A percentile compares a stretch with the other conserved stretches of the same genome.
These are phyloP conservation scores for Nepenthes alata DNA, from an alignment of 179 eudicot species.

Conservation along the genomic window DNA sequence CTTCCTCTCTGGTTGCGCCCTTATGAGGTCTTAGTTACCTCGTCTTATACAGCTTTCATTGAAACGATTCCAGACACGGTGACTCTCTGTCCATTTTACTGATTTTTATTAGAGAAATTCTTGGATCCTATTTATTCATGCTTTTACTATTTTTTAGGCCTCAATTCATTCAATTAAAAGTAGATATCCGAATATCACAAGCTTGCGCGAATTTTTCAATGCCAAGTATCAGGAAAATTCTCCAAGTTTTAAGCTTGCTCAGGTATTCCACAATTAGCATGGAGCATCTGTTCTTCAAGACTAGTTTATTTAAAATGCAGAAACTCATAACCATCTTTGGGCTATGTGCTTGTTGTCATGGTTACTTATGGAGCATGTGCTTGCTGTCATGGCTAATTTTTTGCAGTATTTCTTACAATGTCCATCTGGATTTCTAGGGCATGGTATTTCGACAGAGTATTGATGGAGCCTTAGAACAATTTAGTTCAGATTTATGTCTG, in stretches of 20 bases:
- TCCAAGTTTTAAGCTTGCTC: slow-evolving; percentile 90
- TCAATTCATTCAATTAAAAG: slow-evolving; percentile 95
- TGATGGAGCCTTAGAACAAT: no score
- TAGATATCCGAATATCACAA: slow-evolving; percentile 63
- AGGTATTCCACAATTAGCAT: slow-evolving; percentile 22
- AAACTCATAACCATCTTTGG: no score
- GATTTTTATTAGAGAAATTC: not conserved
- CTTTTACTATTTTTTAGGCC: slow-evolving; percentile 41
- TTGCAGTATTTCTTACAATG: no score
- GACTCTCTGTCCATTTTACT: slow-evolving; percentile 9
- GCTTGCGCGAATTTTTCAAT: slow-evolving; percentile 84
- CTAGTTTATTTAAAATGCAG: no score
- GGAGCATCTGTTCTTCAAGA: not conserved
- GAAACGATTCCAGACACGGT: slow-evolving; percentile 99
- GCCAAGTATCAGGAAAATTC: slow-evolving; percentile 90
- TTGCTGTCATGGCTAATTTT: no score
- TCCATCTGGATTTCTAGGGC: no score
- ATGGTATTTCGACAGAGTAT: no score
- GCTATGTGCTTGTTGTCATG: no score
- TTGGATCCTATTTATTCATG: not conserved
- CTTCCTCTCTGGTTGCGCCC: slow-evolving; percentile 98
- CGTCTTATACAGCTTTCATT: slow-evolving; percentile 93
- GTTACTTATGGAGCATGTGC: no score
- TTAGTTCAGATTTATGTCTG: no score
- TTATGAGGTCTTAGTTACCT: slow-evolving; percentile 92